Percentiles rank a stretch among this genome's conserved stretches.
Evolutionary conservation across 495 filamentous ascomycete genomes (phyloP).

Genomic region (Penicillium simplicissimum): DNA sequence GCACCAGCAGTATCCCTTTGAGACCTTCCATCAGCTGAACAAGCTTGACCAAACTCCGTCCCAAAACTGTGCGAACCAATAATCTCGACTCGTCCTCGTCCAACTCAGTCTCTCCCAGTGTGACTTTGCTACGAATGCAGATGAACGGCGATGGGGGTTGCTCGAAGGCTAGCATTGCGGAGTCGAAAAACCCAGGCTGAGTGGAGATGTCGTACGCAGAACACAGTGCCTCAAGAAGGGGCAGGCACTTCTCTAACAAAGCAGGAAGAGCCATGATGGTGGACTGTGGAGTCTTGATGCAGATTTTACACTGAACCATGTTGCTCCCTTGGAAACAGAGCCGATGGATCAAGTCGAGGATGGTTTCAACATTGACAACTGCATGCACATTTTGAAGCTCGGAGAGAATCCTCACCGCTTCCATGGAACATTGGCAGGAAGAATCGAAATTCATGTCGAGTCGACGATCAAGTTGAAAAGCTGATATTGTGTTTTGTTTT

Average conservation of each 20-base stretch:
- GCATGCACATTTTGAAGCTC: constrained; percentile 31
- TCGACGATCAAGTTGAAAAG: neutral
- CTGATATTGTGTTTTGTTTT: too few relatives aligned
- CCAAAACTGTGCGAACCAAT: constrained; percentile 30
- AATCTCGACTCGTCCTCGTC: constrained; percentile 32
- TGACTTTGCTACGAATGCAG: constrained; percentile 35
- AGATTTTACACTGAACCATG: constrained; percentile 31
- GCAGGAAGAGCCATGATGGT: constrained; percentile 27
- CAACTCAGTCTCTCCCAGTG: constrained; percentile 33
- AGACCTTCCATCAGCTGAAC: constrained; percentile 28
- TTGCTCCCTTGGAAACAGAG: constrained; percentile 28
- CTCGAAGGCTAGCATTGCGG: constrained; percentile 25
- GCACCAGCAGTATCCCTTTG: constrained; percentile 16
- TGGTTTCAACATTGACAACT: constrained; percentile 31
- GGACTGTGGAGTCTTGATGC: constrained; percentile 22
- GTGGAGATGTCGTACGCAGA: constrained; percentile 32
- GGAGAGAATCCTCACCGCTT: constrained; percentile 27
- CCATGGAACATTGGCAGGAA: constrained; percentile 29
- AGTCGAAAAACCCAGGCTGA: constrained; percentile 29
- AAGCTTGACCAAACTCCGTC: constrained; percentile 27
- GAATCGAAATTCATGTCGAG: constrained; percentile 16
- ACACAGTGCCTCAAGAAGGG: constrained; percentile 35
- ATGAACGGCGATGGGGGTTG: constrained; percentile 28
- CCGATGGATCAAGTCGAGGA: constrained; percentile 30
- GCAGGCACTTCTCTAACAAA: constrained; percentile 31